phyloP scores from a whole-genome alignment of 352 stramenopile species.

The Phytophthora sp. region DNA sequence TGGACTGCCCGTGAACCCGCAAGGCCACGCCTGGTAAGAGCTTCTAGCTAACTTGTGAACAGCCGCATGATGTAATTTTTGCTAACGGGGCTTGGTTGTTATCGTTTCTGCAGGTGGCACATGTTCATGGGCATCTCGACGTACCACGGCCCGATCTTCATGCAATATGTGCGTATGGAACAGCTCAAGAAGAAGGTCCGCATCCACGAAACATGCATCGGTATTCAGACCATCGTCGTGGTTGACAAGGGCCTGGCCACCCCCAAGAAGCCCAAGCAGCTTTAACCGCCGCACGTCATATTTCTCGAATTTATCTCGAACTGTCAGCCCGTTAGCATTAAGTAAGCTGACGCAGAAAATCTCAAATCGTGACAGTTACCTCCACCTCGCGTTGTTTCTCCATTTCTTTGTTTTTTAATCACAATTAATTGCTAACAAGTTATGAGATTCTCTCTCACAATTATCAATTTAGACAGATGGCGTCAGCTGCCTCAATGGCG shows the following conservation, averaged over 20 bases:
- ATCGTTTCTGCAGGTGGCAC: conserved; percentile 63
- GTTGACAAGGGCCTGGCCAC: conserved; percentile 26
- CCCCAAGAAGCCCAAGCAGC: conserved; percentile 43
- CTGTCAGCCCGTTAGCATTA: conserved; percentile 2
- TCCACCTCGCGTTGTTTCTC: no score
- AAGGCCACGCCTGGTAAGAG: conserved; percentile 78
- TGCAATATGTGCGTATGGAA: conserved; percentile 87
- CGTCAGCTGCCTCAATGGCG: conserved; percentile 20
- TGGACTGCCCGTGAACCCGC: conserved; percentile 70
- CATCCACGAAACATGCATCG: conserved; percentile 57
- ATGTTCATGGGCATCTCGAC: conserved; percentile 81
- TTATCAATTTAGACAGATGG: not conserved
- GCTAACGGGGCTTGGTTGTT: conserved; percentile 7
- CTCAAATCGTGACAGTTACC: no score
- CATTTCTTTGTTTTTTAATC: not conserved
- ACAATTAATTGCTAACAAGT: no score
- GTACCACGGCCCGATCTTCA: conserved; percentile 85
- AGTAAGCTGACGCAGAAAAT: conserved; percentile 1
- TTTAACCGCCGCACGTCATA: conserved; percentile 25
- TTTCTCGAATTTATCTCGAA: conserved; percentile 8
- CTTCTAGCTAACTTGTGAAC: not conserved
- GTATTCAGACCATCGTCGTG: conserved; percentile 75
- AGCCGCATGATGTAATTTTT: not conserved
- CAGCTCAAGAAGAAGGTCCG: conserved; percentile 69
- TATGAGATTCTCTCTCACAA: no score